Evolutionary conservation across 2,329 filamentous ascomycete genomes (phyloP).

Genomic region (Fusarium aywerte): DNA sequence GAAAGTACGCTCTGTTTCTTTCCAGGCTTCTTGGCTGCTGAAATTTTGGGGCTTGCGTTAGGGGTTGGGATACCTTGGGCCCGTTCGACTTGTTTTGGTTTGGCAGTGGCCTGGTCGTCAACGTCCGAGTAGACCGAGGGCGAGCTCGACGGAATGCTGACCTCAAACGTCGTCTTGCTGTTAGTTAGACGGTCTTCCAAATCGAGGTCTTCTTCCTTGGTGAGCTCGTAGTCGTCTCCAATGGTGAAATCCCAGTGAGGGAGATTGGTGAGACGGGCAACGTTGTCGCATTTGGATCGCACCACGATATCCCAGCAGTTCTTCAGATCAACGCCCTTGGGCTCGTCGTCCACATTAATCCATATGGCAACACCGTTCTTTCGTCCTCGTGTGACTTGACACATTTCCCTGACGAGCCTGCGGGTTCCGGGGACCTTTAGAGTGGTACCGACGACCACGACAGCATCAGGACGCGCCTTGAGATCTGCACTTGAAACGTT

Average conservation of each 20-base stretch:
- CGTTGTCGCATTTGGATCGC: conserved; percentile 85
- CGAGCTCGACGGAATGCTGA: conserved; percentile 44
- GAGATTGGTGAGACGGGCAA: conserved; percentile 77
- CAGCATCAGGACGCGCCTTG: conserved; percentile 84
- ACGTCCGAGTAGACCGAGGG: conserved; percentile 27
- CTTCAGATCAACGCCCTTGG: conserved; percentile 84
- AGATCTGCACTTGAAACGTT: conserved; percentile 89
- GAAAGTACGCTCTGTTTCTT: conserved; percentile 64
- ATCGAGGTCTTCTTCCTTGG: conserved; percentile 51
- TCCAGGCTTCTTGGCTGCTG: conserved; percentile 54
- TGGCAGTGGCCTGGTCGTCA: conserved; percentile 47
- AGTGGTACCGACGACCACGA: conserved; percentile 95
- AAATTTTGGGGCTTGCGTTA: conserved; percentile 64
- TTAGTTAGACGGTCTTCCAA: background rate
- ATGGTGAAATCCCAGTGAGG: conserved; percentile 68
- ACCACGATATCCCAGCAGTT: conserved; percentile 95
- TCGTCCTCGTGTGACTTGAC: conserved; percentile 82
- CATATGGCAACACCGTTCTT: conserved; percentile 89
- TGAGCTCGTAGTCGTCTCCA: conserved; percentile 61
- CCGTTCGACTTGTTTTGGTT: conserved; percentile 55
- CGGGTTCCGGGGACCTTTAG: conserved; percentile 94
- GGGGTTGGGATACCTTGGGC: conserved; percentile 67
- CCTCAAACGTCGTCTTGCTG: conserved; percentile 50
- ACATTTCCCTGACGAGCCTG: conserved; percentile 90
- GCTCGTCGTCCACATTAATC: conserved; percentile 91